Evolutionary conservation across 352 stramenopile genomes (phyloP).

Genomic region (Pythium brachiatum): DNA sequence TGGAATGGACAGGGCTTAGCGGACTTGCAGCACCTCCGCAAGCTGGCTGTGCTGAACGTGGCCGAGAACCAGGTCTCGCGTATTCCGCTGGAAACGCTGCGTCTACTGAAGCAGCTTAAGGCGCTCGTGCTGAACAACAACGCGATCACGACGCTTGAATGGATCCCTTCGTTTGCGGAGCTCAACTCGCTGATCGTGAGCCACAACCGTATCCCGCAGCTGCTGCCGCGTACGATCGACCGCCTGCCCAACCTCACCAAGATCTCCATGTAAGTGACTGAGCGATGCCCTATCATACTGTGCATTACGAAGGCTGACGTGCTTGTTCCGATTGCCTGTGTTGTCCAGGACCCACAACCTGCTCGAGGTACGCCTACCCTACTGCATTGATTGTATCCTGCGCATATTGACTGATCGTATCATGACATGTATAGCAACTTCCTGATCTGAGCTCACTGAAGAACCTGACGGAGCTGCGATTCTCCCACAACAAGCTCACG

Average conservation of each 20-base stretch:
- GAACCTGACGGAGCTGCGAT: constrained; percentile 71
- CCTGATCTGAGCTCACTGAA: constrained; percentile 63
- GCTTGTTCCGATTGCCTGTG: not conserved
- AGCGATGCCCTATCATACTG: not conserved
- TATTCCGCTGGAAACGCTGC: constrained; percentile 66
- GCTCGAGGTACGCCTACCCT: constrained; percentile 35
- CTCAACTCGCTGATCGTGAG: constrained; percentile 86
- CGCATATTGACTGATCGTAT: not conserved
- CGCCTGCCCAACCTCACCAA: constrained; percentile 75
- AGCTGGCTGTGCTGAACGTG: constrained; percentile 77
- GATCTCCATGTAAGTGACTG: constrained; percentile 68
- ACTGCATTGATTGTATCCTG: not conserved
- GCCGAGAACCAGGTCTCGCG: constrained; percentile 74
- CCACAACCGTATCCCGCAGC: constrained; percentile 75
- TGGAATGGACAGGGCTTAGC: constrained; percentile 41
- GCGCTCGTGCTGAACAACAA: constrained; percentile 87
- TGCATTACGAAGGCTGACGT: not conserved
- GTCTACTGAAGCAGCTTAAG: constrained; percentile 67
- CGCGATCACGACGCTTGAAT: constrained; percentile 77
- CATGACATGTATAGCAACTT: constrained; percentile 31
- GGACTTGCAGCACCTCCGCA: constrained; percentile 73
- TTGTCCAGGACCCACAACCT: constrained; percentile 66
- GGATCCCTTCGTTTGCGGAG: constrained; percentile 71
- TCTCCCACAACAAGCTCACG: constrained; percentile 81
- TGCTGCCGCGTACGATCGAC: constrained; percentile 57